Base-by-base conservation (phyloP, 2,329 filamentous ascomycete genomes). In the Lachnellula hyalina region DNA sequence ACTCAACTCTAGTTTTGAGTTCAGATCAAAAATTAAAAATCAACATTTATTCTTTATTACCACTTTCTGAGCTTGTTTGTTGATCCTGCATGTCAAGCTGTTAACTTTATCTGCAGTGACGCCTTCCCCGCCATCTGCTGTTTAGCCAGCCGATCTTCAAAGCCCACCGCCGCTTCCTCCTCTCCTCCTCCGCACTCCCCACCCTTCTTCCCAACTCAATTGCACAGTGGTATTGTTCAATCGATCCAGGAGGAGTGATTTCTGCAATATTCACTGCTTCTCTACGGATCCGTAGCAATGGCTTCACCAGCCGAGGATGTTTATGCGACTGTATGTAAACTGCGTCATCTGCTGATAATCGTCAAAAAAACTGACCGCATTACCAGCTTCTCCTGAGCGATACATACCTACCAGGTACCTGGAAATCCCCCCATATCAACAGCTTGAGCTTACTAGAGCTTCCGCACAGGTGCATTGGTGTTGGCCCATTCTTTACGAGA, bases 401-500 rank as follows among this genome's bases (percentile, higher is more conserved):
- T 75, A 82, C 82, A 60, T 99, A 99, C 73, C 83, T 99, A 49
- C 93, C 94, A 71, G 92, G 92, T 95, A 78, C 67, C 74, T 71
- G 40, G 45, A 54, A 21, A 40, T 17, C 34, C 53, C n/a, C 57
- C 49, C 44, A 49, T 40, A 52, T 52, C 59, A 34, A 51, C 52
- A 47, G 49, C 23, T 47, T 28, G 45, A 57, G 58, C 55, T 59
- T 51, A 61, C 55, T 51, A 23, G 55, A 58, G 55, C 60, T 64
- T 66, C 61, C 49, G 47, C 62, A 38, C 63, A 96, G 93, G 94
- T 71, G 93, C 92, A 57, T 84, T 94, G 65, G 92, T 99, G 47
- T 84, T 99, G 61, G 92, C 91, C 58, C 92, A 97, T 76, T 97
- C 94, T 35, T 77, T 99, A 54, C 88, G 90, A 73, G 94, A 99